Conservation (phyloP, 192 early-diverging fungal genomes). For the Coemansia sp. region DNA sequence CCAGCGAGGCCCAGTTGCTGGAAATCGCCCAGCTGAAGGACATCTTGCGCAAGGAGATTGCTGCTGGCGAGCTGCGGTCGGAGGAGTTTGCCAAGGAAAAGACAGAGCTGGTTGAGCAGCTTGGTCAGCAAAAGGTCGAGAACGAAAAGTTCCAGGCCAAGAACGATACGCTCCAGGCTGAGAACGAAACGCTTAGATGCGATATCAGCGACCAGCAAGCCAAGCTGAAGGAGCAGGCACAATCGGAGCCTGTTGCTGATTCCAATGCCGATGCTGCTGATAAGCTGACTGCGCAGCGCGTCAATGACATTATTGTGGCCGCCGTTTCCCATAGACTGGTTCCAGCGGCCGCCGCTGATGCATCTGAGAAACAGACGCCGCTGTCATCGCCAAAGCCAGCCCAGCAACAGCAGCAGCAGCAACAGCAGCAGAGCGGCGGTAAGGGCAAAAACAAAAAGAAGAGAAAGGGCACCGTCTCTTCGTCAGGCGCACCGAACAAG, state of each 20-base stretch:
- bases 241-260: too few species aligned
- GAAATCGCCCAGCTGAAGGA: slow-evolving; percentile 32
- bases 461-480: slow-evolving; percentile 23
- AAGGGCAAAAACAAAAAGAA: slow-evolving; percentile 26
- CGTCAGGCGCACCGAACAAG: neutral
- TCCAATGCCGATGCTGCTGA: neutral
- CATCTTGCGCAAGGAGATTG: slow-evolving; percentile 28
- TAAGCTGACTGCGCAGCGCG: slow-evolving; percentile 21
- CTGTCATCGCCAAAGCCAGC: slow-evolving; percentile 2
- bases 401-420: neutral
- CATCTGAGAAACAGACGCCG: neutral
- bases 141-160: neutral
- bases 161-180: neutral
- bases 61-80: slow-evolving; percentile 16
- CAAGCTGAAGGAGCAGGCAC: too few species aligned
- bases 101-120: slow-evolving; percentile 9
- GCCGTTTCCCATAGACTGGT: slow-evolving; percentile 24
- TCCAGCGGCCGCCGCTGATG: neutral
- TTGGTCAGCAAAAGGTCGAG: slow-evolving; percentile 1
- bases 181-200: neutral
- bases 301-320: slow-evolving; percentile 22
- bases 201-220: neutral
- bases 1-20: slow-evolving; percentile 18
- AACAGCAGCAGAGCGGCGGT: slow-evolving; percentile 20
- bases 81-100: neutral